A percentile compares a stretch with the other conserved stretches of the same genome.
Evolutionary conservation across 805 yeast species (phyloP).

Genomic region (Kodamaea fukazawae): DNA sequence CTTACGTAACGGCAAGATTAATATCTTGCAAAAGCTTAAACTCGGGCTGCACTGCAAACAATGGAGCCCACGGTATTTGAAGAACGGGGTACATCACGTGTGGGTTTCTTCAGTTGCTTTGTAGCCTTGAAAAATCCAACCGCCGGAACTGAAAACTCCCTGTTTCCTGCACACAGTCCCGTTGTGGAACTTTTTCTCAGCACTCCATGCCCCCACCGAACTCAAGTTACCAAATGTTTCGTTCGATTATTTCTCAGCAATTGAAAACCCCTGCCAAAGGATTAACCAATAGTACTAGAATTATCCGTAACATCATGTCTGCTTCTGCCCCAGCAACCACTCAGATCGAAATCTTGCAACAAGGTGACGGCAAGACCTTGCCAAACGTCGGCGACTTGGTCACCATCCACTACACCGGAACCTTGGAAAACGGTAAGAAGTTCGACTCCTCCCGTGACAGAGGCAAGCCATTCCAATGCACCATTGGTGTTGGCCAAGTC

Average conservation of each 20-base stretch:
- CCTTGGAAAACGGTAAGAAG: conserved; percentile 91
- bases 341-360: conserved; percentile 41
- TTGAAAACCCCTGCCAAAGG: conserved; percentile 5
- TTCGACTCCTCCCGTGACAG: conserved; percentile 95
- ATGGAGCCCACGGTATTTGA: no score
- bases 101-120: background rate
- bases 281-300: background rate
- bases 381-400: conserved; percentile 87
- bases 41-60: no score
- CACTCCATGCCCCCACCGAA: background rate
- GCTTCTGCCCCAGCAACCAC: conserved; percentile 34
- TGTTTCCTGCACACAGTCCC: conserved; percentile 1
- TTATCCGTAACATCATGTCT: conserved; percentile 25
- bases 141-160: background rate
- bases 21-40: no score
- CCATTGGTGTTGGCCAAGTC: conserved; percentile 94
- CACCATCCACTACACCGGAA: conserved; percentile 94
- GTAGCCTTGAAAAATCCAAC: background rate
- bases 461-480: conserved; percentile 91
- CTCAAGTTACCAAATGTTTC: conserved; percentile 9
- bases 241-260: conserved; percentile 10
- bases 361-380: conserved; percentile 83
- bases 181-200: background rate
- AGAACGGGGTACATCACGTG: background rate
- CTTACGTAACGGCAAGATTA: no score